A percentile compares a stretch with the other conserved stretches of the same genome.
phyloP scores from a whole-genome alignment of 1,139 yeast genomes.

The Saccharomyces hybrid region DNA sequence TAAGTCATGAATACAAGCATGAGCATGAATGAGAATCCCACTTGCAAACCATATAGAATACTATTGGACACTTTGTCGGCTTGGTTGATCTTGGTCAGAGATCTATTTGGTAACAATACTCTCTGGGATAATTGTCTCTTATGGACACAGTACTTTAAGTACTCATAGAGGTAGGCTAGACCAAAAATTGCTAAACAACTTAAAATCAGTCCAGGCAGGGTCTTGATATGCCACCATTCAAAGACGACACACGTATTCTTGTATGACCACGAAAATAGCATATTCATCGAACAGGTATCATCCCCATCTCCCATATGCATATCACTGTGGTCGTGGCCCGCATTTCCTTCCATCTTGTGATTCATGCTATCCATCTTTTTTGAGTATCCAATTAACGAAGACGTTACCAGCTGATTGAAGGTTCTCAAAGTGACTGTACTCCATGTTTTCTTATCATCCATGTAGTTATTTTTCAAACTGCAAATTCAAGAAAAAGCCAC shows the following conservation, averaged over 20 bases:
- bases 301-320: constrained; percentile 23
- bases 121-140: constrained; percentile 10
- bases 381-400: not conserved
- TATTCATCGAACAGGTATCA: constrained; percentile 56
- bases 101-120: not conserved
- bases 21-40: constrained; percentile 66
- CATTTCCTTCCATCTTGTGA: not conserved
- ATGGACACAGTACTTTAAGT: constrained; percentile 37
- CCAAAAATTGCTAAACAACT: constrained; percentile 45
- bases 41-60: constrained; percentile 58
- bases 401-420: not conserved
- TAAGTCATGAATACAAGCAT: constrained; percentile 83
- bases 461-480: not conserved
- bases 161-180: constrained; percentile 48
- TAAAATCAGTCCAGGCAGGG: constrained; percentile 43
- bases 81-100: not conserved
- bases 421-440: not conserved
- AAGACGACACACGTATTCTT: constrained; percentile 64
- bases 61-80: constrained; percentile 34
- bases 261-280: constrained; percentile 82
- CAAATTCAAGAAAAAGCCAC: not conserved
- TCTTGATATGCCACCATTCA: constrained; percentile 70
- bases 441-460: not conserved
- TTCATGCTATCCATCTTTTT: constrained; percentile 32
- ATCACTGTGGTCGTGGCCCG: constrained; percentile 11